These are phyloP conservation scores for Dothistroma septosporum DNA, from an alignment of 2,329 filamentous ascomycete species.

Conservation along the genomic window DNA sequence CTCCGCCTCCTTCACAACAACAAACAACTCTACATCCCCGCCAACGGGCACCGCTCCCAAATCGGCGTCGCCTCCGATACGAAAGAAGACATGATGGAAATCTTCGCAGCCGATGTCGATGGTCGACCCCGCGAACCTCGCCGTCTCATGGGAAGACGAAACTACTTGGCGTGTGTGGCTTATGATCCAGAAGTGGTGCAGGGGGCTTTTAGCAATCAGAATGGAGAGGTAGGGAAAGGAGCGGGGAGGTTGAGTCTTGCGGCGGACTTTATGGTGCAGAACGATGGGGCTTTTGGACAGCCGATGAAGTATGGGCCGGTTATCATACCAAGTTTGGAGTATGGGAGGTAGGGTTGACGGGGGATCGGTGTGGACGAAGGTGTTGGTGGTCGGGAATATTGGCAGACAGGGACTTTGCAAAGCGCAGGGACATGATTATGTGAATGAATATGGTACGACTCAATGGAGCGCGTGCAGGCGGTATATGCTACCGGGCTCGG, in stretches of 20 bases:
- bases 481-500: not conserved
- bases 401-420: not conserved
- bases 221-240: constrained; percentile 30
- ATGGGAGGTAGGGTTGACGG: constrained; percentile 46
- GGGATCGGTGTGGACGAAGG: too few relatives aligned
- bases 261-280: constrained; percentile 95
- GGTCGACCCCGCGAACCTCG: constrained; percentile 79
- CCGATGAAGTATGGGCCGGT: constrained; percentile 97
- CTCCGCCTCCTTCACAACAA: constrained; percentile 94
- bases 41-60: constrained; percentile 70
- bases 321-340: constrained; percentile 70
- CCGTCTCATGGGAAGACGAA: constrained; percentile 87
- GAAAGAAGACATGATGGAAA: constrained; percentile 99
- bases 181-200: constrained; percentile 80
- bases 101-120: constrained; percentile 90
- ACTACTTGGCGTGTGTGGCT: constrained; percentile 89
- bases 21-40: constrained; percentile 83
- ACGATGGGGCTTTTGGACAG: constrained; percentile 71
- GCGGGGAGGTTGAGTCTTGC: constrained; percentile 68
- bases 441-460: not conserved
- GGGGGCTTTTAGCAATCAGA: constrained; percentile 26
- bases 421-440: not conserved
- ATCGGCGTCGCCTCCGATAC: constrained; percentile 68
- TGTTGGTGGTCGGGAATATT: not conserved
- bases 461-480: not conserved